phyloP scores from a whole-genome alignment of 2,329 filamentous ascomycete species.

The Colletotrichum sp. region DNA sequence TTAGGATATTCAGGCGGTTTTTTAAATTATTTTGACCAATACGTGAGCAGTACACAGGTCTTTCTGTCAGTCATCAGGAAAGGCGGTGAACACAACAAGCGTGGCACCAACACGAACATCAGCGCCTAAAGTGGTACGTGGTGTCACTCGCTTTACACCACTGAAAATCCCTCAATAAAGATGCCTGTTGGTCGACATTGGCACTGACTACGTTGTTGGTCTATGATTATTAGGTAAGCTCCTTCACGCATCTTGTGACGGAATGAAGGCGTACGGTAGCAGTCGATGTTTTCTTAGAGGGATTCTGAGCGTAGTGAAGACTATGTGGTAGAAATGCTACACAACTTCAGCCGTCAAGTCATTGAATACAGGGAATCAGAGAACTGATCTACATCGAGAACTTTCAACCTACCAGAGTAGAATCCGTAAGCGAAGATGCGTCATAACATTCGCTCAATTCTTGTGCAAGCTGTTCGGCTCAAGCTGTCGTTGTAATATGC shows the following conservation, averaged over 20 bases:
- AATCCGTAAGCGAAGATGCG: neutral
- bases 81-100: too few species aligned
- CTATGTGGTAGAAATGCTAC: fast-evolving
- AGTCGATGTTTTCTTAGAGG: neutral
- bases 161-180: neutral
- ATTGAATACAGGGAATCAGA: neutral
- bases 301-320: neutral
- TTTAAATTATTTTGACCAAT: too few species aligned
- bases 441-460: neutral
- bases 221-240: neutral
- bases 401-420: neutral
- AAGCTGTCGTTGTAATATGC: neutral
- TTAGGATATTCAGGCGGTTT: too few species aligned
- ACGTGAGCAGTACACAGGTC: too few species aligned
- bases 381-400: fast-evolving
- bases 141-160: too few species aligned
- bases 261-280: neutral
- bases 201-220: neutral
- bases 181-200: neutral
- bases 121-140: too few species aligned
- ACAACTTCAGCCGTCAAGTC: neutral
- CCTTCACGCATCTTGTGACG: neutral
- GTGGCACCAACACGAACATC: too few species aligned
- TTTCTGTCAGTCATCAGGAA: too few species aligned
- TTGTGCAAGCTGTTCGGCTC: neutral